Conservation (phyloP, 83 land plant species). For the Diphasiastrum complanatum region DNA sequence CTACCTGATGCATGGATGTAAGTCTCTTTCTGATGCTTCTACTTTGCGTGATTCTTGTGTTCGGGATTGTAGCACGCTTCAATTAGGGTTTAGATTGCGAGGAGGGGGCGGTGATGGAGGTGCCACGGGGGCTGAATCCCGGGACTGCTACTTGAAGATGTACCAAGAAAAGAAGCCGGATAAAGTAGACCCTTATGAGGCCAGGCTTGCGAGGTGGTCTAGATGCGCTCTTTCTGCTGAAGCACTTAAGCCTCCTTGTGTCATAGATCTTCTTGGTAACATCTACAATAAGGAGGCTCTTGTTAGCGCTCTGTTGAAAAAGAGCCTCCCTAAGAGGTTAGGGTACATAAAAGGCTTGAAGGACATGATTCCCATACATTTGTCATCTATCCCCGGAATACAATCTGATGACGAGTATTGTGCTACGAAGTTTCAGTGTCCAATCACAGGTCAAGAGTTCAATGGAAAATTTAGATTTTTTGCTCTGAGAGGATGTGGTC, state of each 20-base stretch:
- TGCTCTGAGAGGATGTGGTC: constrained; percentile 68
- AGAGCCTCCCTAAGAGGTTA: constrained; percentile 63
- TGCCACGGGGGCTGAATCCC: constrained; percentile 93
- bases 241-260: constrained; percentile 68
- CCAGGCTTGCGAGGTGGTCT: constrained; percentile 64
- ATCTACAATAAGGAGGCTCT: constrained; percentile 83
- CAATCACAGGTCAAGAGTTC: constrained; percentile 72
- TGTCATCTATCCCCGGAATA: constrained; percentile 48
- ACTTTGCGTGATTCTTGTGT: constrained; percentile 13
- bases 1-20: too few relatives aligned
- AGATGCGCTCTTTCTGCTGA: constrained; percentile 70
- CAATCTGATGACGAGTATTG: constrained; percentile 26
- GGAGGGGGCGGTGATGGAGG: constrained; percentile 99
- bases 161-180: constrained; percentile 86
- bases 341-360: constrained; percentile 71
- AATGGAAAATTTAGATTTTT: constrained; percentile 81
- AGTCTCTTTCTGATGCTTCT: too few relatives aligned
- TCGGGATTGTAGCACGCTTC: constrained; percentile 5
- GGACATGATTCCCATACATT: constrained; percentile 63
- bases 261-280: constrained; percentile 71
- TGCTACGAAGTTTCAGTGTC: constrained; percentile 75
- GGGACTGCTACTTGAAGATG: constrained; percentile 95
- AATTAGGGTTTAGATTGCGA: constrained; percentile 25
- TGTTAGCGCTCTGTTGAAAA: constrained; percentile 62
- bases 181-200: constrained; percentile 88